phyloP scores from a whole-genome alignment of 2,329 filamentous ascomycete species.

The Colletotrichum noveboracense region DNA sequence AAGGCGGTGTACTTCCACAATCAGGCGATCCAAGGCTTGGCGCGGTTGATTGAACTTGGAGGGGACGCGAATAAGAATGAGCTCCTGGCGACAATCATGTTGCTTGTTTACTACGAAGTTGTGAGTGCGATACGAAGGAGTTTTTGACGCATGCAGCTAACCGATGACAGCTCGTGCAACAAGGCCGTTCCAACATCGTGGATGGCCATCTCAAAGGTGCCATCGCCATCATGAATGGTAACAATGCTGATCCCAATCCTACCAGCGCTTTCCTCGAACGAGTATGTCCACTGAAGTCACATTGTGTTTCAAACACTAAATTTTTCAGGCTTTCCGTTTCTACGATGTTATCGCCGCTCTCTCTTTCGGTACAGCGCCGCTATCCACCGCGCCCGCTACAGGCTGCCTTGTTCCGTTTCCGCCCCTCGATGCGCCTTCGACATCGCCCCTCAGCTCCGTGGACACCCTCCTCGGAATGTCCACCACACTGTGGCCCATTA shows the following conservation, averaged over 20 bases:
- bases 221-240: constrained; percentile 63
- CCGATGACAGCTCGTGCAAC: constrained; percentile 61
- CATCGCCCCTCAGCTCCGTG: constrained; percentile 56
- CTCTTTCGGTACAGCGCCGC: constrained; percentile 63
- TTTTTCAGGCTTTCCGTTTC: constrained; percentile 63
- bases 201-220: constrained; percentile 67
- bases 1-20: constrained; percentile 66
- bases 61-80: constrained; percentile 58
- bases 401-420: constrained; percentile 52
- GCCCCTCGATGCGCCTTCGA: constrained; percentile 48
- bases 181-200: constrained; percentile 63
- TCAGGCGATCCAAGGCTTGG: constrained; percentile 62
- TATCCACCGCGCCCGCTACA: constrained; percentile 54
- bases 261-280: constrained; percentile 64
- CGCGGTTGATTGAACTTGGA: constrained; percentile 60
- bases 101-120: constrained; percentile 68
- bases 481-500: constrained; percentile 67
- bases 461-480: constrained; percentile 67
- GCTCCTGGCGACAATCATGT: constrained; percentile 64
- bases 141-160: neutral
- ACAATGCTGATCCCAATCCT: constrained; percentile 48
- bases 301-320: neutral
- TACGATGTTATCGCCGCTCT: constrained; percentile 70
- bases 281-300: constrained; percentile 37
- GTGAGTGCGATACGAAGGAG: constrained; percentile 42